These are phyloP conservation scores for Theobroma cacao DNA, from an alignment of 345 rosid species.

Conservation along the genomic window DNA sequence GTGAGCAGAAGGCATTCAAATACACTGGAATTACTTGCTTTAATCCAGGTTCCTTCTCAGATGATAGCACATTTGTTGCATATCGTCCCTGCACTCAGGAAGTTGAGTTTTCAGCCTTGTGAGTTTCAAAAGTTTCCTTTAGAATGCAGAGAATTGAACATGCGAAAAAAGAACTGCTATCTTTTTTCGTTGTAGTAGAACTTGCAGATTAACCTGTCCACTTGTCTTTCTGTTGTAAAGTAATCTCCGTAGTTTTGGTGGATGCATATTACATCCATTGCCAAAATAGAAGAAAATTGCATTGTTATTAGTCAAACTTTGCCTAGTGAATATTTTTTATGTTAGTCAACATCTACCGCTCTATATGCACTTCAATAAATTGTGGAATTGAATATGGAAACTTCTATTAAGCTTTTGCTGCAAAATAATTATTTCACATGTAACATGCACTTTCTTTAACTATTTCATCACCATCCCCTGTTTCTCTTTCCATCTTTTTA, in stretches of 20 bases:
- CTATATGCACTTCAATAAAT: neutral
- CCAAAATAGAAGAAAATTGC: neutral
- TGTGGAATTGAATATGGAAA: neutral
- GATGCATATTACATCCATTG: neutral
- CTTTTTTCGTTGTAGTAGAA: neutral
- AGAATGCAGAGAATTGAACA: neutral
- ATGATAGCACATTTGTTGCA: conserved; percentile 69
- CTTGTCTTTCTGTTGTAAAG: neutral
- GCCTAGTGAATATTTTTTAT: neutral
- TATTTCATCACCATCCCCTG: neutral
- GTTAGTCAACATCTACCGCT: neutral
- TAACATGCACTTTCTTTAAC: neutral
- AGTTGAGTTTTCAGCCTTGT: conserved; percentile 79
- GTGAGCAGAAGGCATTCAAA: conserved; percentile 80
- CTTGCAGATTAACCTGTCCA: neutral
- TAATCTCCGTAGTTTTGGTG: neutral
- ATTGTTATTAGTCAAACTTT: neutral
- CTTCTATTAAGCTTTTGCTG: neutral
- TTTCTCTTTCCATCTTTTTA: neutral
- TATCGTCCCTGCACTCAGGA: conserved; percentile 77
- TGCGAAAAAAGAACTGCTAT: neutral
- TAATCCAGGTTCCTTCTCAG: conserved; percentile 87
- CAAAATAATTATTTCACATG: neutral
- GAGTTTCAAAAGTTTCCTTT: conserved; percentile 22
- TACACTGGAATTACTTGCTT: conserved; percentile 81